A percentile compares a stretch with the other conserved stretches of the same genome.
These are phyloP conservation scores for Chlorella ohadii DNA, from an alignment of 139 green algal genomes.

Conservation along the genomic window DNA sequence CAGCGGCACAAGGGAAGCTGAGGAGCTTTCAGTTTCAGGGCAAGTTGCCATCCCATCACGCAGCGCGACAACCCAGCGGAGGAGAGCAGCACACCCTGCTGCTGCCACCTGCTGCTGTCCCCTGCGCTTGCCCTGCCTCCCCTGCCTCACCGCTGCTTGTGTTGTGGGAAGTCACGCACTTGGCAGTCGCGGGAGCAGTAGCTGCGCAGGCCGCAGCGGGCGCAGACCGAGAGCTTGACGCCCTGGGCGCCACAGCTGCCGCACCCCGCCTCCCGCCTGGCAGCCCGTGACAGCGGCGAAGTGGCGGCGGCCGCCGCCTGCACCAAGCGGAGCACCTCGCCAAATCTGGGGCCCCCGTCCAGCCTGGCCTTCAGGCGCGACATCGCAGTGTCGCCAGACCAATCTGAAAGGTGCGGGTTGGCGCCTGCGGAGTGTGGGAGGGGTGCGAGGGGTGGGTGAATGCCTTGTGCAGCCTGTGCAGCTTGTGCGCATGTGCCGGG, in stretches of 20 bases:
- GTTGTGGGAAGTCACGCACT: neutral
- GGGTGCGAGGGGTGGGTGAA: neutral
- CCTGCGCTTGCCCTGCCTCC: neutral
- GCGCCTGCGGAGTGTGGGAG: neutral
- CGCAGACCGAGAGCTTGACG: neutral
- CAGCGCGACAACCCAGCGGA: too few relatives aligned
- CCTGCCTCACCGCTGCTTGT: conserved; percentile 4
- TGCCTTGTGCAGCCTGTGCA: too few relatives aligned
- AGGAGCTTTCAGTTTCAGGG: too few relatives aligned
- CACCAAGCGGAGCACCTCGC: neutral
- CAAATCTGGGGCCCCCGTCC: neutral
- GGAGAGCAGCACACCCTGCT: too few relatives aligned
- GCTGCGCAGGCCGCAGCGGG: conserved; percentile 1
- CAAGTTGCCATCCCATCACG: too few relatives aligned
- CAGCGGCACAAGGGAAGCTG: too few relatives aligned
- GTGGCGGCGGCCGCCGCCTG: neutral
- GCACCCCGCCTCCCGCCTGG: neutral
- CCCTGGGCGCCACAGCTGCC: neutral
- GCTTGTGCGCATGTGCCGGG: too few relatives aligned
- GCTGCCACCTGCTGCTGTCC: neutral
- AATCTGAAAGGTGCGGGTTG: neutral
- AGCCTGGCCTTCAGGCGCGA: neutral
- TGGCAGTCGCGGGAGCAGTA: conserved; percentile 2
- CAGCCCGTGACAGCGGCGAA: neutral
- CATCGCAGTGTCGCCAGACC: neutral